Evolutionary conservation across 108 stramenopile species (phyloP).

Genomic region (Poteriospumella lacustris): DNA sequence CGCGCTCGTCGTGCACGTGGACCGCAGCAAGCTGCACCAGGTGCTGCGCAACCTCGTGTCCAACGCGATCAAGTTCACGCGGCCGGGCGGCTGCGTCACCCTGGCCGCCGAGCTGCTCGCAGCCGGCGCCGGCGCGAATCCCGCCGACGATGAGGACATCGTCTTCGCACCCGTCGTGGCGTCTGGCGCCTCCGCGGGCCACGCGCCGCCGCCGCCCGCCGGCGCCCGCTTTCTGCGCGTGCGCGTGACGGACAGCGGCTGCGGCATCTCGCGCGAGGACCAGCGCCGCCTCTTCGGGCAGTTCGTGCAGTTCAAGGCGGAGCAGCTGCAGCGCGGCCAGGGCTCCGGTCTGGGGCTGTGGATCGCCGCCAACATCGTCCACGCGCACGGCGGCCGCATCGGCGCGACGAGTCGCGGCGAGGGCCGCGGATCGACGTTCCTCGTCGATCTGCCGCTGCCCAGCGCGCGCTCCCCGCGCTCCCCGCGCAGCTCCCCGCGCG

Average conservation of each 20-base stretch:
- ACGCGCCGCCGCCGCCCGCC: too few species aligned
- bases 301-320: slow-evolving; percentile 16
- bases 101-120: too few species aligned
- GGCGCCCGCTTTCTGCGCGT: too few species aligned
- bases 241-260: too few species aligned
- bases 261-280: too few species aligned
- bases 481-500: too few species aligned
- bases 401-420: background rate
- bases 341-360: slow-evolving; percentile 27
- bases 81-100: background rate
- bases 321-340: background rate
- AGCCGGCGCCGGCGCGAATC: too few species aligned
- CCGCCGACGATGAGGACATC: too few species aligned
- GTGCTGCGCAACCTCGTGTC: slow-evolving; percentile 19
- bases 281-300: background rate
- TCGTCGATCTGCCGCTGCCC: slow-evolving; percentile 3
- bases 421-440: background rate
- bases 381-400: background rate
- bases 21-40: slow-evolving; percentile 1
- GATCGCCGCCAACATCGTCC: slow-evolving; percentile 22
- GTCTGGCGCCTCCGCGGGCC: too few species aligned
- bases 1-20: too few species aligned
- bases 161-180: too few species aligned
- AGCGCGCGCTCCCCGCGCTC: too few species aligned
- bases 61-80: slow-evolving; percentile 23